phyloP scores from a whole-genome alignment of 2,329 filamentous ascomycete genomes.

The Dryadomyces quercivorus region DNA sequence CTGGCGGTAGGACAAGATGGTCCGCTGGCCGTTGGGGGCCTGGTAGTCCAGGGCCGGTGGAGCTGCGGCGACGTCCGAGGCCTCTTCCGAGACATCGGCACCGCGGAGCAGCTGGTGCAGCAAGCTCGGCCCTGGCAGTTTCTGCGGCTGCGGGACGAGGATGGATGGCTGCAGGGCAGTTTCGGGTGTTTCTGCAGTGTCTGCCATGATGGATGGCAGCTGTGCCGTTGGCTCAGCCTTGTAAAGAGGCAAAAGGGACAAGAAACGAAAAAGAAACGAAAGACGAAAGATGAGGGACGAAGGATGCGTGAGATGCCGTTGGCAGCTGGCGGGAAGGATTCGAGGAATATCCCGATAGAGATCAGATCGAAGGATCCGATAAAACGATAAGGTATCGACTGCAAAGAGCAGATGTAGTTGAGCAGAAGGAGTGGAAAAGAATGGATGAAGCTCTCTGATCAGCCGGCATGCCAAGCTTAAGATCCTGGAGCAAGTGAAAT shows the following conservation, averaged over 20 bases:
- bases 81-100: not conserved
- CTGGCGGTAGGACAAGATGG: slow-evolving; percentile 45
- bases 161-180: slow-evolving; percentile 23
- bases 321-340: too few relatives aligned
- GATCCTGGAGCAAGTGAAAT: too few relatives aligned
- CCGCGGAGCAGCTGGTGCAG: slow-evolving; percentile 48
- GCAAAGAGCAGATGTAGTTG: too few relatives aligned
- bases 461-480: too few relatives aligned
- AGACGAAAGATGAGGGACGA: not conserved
- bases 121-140: slow-evolving; percentile 29
- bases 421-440: not conserved
- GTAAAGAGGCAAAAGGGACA: too few relatives aligned
- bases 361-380: too few relatives aligned
- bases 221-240: too few relatives aligned
- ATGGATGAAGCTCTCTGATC: not conserved
- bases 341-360: too few relatives aligned
- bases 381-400: too few relatives aligned
- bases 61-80: not conserved
- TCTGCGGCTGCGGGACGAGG: slow-evolving; percentile 29
- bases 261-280: not conserved
- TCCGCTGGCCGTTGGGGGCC: slow-evolving; percentile 29
- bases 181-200: not conserved
- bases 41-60: slow-evolving; percentile 53
- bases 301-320: too few relatives aligned
- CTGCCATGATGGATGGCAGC: not conserved